These are phyloP conservation scores for Psilocybe azurescens DNA, from an alignment of 768 basidiomycete species.

Conservation along the genomic window DNA sequence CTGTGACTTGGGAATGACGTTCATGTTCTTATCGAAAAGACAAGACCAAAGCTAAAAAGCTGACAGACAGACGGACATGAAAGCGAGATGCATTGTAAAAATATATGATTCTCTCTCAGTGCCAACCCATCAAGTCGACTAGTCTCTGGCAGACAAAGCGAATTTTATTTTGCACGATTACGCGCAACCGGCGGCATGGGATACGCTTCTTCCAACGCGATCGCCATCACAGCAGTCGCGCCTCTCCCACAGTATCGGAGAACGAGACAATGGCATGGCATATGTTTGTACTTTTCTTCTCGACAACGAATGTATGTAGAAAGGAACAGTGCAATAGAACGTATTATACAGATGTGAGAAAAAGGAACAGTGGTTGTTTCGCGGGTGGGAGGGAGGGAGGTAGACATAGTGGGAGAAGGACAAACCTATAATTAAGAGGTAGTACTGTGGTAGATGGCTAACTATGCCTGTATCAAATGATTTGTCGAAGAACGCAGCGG, in stretches of 20 bases:
- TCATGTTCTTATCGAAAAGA: no score
- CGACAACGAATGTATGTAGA: no score
- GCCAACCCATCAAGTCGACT: constrained; percentile 6
- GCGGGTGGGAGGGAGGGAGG: not conserved
- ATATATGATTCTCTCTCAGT: not conserved
- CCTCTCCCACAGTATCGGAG: constrained; percentile 9
- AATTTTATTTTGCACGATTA: no score
- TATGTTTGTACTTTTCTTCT: no score
- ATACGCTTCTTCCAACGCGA: constrained; percentile 8
- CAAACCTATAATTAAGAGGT: no score
- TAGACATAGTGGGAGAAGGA: no score
- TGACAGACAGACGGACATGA: not conserved
- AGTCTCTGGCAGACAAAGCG: not conserved
- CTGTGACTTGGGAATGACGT: no score
- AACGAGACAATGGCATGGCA: not conserved
- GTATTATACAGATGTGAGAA: not conserved
- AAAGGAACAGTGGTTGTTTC: constrained; percentile 1
- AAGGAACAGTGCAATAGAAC: no score
- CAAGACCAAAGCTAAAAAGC: no score
- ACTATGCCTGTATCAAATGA: no score
- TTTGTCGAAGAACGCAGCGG: not conserved
- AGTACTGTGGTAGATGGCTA: no score
- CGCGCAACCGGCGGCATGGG: constrained; percentile 13
- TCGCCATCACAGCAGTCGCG: constrained; percentile 5
- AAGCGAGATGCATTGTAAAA: not conserved